Conservation (phyloP, 441 rosid genomes). For the Theobroma grandiflorum region DNA sequence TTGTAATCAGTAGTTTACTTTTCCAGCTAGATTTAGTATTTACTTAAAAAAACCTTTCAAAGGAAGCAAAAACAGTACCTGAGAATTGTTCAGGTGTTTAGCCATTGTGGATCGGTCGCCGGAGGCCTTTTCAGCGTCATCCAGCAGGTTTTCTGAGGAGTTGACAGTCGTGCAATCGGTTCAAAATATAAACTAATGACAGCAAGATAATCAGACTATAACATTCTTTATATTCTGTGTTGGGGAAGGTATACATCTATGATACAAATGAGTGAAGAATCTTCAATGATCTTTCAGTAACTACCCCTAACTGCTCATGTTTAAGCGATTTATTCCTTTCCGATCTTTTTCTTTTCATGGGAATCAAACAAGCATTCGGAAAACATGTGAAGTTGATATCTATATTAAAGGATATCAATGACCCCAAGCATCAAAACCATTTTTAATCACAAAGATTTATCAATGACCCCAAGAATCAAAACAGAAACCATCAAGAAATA, state of each 20-base stretch:
- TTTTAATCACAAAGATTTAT: background rate
- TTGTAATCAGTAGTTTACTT: background rate
- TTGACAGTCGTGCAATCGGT: constrained; percentile 7
- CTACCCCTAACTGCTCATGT: background rate
- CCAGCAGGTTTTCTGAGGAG: constrained; percentile 63
- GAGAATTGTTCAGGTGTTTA: constrained; percentile 54
- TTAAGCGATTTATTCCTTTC: background rate
- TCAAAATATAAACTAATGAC: background rate
- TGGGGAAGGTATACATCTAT: background rate
- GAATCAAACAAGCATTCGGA: background rate
- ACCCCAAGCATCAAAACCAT: background rate
- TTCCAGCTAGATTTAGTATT: background rate
- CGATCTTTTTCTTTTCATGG: background rate
- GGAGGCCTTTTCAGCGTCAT: constrained; percentile 59
- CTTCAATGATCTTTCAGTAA: background rate
- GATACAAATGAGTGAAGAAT: background rate
- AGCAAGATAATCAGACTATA: background rate
- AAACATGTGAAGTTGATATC: background rate
- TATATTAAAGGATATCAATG: background rate
- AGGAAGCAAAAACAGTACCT: constrained; percentile 46
- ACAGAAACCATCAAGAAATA: background rate
- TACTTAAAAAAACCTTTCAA: constrained; percentile 11
- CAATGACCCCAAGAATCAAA: background rate
- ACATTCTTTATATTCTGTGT: background rate
- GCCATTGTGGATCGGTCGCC: constrained; percentile 52